These are phyloP conservation scores for Apophysomyces trapeziformis DNA, from an alignment of 371 early-diverging fungal species.

Conservation along the genomic window DNA sequence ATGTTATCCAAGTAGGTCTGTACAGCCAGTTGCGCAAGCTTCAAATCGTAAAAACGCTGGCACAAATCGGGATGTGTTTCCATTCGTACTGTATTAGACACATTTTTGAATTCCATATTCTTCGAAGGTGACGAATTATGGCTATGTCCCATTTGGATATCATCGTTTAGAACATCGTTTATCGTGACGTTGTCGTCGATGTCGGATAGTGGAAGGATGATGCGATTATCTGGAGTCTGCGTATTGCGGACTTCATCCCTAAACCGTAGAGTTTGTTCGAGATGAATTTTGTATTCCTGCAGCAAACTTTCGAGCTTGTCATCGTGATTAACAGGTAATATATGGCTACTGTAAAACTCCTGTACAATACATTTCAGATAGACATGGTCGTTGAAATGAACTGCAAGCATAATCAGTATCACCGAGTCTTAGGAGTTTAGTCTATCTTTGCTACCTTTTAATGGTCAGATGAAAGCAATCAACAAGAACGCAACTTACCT, in stretches of 20 bases:
- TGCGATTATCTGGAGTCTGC: slow-evolving; percentile 20
- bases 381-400: background rate
- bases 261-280: slow-evolving; percentile 24
- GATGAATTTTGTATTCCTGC: slow-evolving; percentile 22
- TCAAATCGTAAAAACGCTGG: slow-evolving; percentile 36
- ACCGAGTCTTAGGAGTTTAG: background rate
- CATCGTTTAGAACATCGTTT: slow-evolving; percentile 36
- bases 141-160: slow-evolving; percentile 33
- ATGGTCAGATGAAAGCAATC: background rate
- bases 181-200: slow-evolving; percentile 33
- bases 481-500: background rate
- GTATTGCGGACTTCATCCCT: slow-evolving; percentile 18
- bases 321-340: slow-evolving; percentile 7
- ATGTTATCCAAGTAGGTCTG: slow-evolving; percentile 53
- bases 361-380: background rate
- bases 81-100: slow-evolving; percentile 28
- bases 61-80: slow-evolving; percentile 34
- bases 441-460: background rate
- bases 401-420: background rate
- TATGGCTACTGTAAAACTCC: background rate
- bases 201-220: slow-evolving; percentile 38
- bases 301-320: slow-evolving; percentile 19
- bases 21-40: slow-evolving; percentile 55
- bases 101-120: slow-evolving; percentile 35
- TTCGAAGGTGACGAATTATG: slow-evolving; percentile 32